Percentiles rank a stretch among this genome's conserved stretches.
Evolutionary conservation across 306 rosid species (phyloP).

Genomic region (Rosa persica): DNA sequence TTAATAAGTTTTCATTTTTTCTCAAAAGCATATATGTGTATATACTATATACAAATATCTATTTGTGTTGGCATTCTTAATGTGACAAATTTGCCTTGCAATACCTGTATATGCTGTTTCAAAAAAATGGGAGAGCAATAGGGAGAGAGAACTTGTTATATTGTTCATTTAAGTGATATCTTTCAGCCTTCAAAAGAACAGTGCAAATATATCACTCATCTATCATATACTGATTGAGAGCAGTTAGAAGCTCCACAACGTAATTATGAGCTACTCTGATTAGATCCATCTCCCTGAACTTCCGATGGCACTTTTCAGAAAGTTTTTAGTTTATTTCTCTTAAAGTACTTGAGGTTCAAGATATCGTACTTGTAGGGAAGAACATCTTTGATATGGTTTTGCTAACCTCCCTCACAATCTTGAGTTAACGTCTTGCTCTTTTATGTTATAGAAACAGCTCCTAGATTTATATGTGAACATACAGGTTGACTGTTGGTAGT

Average conservation of each 20-base stretch:
- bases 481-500: neutral
- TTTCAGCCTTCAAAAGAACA: neutral
- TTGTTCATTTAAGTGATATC: neutral
- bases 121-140: neutral
- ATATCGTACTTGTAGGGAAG: neutral
- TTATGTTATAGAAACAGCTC: neutral
- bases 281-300: neutral
- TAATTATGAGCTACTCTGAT: neutral
- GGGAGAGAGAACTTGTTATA: neutral
- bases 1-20: neutral
- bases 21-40: neutral
- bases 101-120: neutral
- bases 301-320: neutral
- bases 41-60: neutral
- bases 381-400: neutral
- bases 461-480: neutral
- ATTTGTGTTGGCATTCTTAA: conserved; percentile 1
- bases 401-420: neutral
- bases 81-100: conserved; percentile 8
- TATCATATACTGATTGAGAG: neutral
- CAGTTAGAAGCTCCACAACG: neutral
- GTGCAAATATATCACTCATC: neutral
- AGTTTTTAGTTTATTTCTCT: neutral
- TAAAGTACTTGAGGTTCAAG: neutral
- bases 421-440: neutral